These are phyloP conservation scores for Abrus precatorius DNA, from an alignment of 306 rosid genomes.

Conservation along the genomic window DNA sequence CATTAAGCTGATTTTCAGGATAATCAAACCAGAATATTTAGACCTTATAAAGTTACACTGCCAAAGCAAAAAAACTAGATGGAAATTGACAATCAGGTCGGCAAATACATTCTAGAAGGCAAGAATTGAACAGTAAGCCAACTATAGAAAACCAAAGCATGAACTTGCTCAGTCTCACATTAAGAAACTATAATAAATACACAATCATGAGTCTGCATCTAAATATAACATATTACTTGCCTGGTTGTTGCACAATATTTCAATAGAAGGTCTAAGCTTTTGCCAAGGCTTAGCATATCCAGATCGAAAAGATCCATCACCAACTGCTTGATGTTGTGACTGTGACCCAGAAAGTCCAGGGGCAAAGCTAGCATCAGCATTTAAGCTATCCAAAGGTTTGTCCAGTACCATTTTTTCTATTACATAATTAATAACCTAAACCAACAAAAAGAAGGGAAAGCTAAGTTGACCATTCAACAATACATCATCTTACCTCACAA, in stretches of 20 bases:
- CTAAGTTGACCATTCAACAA: conserved; percentile 35
- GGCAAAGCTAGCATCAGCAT: conserved; percentile 70
- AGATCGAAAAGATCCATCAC: conserved; percentile 86
- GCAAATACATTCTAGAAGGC: conserved; percentile 28
- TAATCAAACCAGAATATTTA: conserved; percentile 15
- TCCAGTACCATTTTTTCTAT: conserved; percentile 95
- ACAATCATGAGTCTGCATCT: conserved; percentile 7
- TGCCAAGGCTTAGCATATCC: conserved; percentile 85
- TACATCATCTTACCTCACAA: neutral
- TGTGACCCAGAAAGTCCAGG: conserved; percentile 77
- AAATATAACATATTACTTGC: conserved; percentile 59
- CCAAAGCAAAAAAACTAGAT: neutral
- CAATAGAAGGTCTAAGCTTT: conserved; percentile 89
- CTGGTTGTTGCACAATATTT: conserved; percentile 96
- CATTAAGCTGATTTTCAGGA: conserved; percentile 21
- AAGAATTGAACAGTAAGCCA: conserved; percentile 26
- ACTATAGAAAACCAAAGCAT: conserved; percentile 7
- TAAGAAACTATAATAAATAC: conserved; percentile 8
- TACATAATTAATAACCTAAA: conserved; percentile 92
- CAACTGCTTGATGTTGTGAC: conserved; percentile 61
- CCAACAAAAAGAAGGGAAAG: conserved; percentile 24
- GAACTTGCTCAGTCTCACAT: conserved; percentile 30
- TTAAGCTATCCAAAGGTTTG: conserved; percentile 78
- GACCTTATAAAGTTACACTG: conserved; percentile 23
- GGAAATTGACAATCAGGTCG: neutral